Percentiles rank a stretch among this genome's conserved stretches.
phyloP scores from a whole-genome alignment of 352 stramenopile genomes.

The Aphanomyces cochlioides region DNA sequence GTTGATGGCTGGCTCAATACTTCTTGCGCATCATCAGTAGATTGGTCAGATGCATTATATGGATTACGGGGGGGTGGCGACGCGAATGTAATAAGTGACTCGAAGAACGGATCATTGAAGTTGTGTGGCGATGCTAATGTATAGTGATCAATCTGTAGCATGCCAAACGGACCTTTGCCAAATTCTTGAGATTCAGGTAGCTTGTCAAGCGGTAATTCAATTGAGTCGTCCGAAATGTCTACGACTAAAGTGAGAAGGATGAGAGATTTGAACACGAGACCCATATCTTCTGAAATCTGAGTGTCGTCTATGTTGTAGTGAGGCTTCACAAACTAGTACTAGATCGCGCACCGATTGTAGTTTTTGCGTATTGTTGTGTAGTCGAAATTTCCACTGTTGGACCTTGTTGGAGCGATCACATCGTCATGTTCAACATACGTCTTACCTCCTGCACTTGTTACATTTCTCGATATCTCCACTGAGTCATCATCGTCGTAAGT shows the following conservation, averaged over 20 bases:
- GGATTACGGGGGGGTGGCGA: not conserved
- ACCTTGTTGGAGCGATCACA: not conserved
- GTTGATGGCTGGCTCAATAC: not conserved
- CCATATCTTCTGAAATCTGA: not conserved
- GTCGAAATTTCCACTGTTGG: not conserved
- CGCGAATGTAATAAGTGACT: not conserved
- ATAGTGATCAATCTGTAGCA: not conserved
- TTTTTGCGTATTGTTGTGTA: no score
- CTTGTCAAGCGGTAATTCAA: not conserved
- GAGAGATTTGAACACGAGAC: not conserved
- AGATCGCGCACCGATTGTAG: no score
- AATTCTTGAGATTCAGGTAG: not conserved
- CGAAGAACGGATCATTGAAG: slow-evolving; percentile 9
- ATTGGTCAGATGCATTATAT: no score
- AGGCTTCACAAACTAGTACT: not conserved
- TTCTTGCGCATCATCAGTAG: no score
- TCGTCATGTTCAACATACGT: no score
- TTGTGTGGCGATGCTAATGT: not conserved
- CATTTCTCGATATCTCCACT: not conserved
- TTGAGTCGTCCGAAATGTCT: slow-evolving; percentile 5
- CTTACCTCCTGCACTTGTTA: not conserved
- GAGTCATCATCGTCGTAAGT: slow-evolving; percentile 21
- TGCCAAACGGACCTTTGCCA: not conserved
- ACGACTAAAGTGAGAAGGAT: not conserved
- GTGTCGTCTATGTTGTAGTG: not conserved